phyloP scores from a whole-genome alignment of 768 basidiomycete genomes.

The Tylopilus sp. region DNA sequence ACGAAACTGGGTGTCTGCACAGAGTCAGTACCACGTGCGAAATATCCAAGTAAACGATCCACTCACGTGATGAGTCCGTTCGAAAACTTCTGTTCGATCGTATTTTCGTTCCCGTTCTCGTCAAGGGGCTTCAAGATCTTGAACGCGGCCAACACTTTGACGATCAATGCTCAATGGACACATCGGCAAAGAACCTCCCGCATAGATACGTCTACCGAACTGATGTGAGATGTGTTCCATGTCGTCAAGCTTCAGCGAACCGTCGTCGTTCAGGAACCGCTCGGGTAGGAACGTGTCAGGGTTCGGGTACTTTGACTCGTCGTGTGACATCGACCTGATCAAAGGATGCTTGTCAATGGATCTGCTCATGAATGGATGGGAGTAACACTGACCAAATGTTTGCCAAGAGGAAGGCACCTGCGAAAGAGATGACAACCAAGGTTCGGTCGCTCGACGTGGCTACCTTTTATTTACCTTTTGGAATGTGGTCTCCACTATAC shows the following conservation, averaged over 20 bases:
- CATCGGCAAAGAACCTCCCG: conserved; percentile 18
- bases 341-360: too few relatives aligned
- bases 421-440: too few relatives aligned
- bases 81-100: not conserved
- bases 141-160: conserved; percentile 2
- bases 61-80: not conserved
- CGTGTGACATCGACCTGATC: not conserved
- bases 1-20: not conserved
- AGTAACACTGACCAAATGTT: too few relatives aligned
- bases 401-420: not conserved
- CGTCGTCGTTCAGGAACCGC: not conserved
- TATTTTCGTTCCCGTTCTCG: not conserved
- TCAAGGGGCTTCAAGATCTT: not conserved
- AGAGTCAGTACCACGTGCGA: not conserved
- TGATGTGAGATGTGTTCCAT: conserved; percentile 9
- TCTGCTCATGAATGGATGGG: too few relatives aligned
- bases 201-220: conserved; percentile 25
- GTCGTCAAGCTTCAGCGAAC: not conserved
- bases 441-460: not conserved
- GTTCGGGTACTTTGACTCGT: conserved; percentile 1
- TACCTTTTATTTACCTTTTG: not conserved
- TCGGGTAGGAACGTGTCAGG: not conserved
- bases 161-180: conserved; percentile 5
- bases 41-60: too few relatives aligned
- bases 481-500: not conserved